Base-by-base conservation (phyloP, 2,329 filamentous ascomycete genomes). In the Sporothrix pallida region DNA sequence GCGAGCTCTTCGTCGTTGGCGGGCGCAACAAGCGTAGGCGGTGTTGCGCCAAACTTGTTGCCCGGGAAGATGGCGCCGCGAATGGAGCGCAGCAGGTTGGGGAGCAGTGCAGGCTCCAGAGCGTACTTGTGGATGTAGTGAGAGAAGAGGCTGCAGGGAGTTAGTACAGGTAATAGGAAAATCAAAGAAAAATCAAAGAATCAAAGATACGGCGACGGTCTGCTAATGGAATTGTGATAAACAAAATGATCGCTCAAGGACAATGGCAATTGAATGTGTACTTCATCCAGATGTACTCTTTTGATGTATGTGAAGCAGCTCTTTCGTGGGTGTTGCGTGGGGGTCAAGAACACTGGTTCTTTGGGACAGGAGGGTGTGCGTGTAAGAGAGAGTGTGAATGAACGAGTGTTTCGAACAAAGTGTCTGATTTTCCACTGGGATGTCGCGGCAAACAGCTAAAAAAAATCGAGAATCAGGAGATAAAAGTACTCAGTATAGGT, bases 51-150 rank as follows among this genome's bases (percentile, higher is more conserved):
- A 75, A 92, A 90, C 78, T 89, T 86, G 82, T 97, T 97, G 83
- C 93, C 92, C 77, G 96, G 95, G 81, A 98, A 98, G 73, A 98
- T 85, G 75, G 92, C 89, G 78, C 88, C 89, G 80, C 96, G 92
- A 79, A 93, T 86, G 77, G 90, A 88, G 80, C 90, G 89, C 78
- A 95, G 87, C 77, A 93, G 82, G 80, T 86, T 85, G 80, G 92
- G 90, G 73, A 94, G 85, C 77, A 88, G 86, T 75, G 86, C 86
- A 77, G 90, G 86, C 82, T 91, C 88, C 75, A 94, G 85, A 75
- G 93, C 80, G 80, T 87, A 83, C 73, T 82, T 83, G 76, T 85
- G 84, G 76, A 90, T 85, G 78, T 85, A 83, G 80, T 90, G 83
- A 71, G 88, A 90, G 76, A 92, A 83, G 75, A 87, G 85, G 83